These are phyloP conservation scores for Trametes coccinea DNA, from an alignment of 768 basidiomycete species.

Conservation along the genomic window DNA sequence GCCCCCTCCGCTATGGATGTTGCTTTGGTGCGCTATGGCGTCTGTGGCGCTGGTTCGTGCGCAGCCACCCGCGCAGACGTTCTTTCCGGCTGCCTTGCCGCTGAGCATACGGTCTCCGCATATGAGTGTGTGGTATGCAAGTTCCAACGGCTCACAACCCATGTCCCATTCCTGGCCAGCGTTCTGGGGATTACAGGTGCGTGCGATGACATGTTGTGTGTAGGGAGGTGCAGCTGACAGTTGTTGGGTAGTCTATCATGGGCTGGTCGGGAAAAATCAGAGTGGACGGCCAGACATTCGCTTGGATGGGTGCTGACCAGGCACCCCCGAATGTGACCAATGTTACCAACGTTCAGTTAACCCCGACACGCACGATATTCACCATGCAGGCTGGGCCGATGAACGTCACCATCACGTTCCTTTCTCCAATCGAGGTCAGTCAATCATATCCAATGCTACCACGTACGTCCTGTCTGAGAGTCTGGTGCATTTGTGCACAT, in stretches of 20 bases:
- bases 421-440: constrained; percentile 41
- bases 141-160: constrained; percentile 2
- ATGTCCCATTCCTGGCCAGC: constrained; percentile 20
- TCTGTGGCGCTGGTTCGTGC: neutral
- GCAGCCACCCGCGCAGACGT: constrained; percentile 10
- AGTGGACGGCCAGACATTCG: constrained; percentile 23
- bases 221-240: neutral
- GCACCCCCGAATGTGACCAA: constrained; percentile 8
- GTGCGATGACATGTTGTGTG: neutral
- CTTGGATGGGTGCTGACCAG: constrained; percentile 18
- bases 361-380: constrained; percentile 39
- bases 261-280: constrained; percentile 26
- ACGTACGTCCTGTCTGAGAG: too few species aligned
- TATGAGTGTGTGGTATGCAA: constrained; percentile 24
- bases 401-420: constrained; percentile 38
- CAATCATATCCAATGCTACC: neutral
- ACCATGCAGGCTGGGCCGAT: constrained; percentile 37
- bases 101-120: constrained; percentile 32
- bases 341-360: constrained; percentile 30
- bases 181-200: constrained; percentile 20
- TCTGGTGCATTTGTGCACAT: too few species aligned
- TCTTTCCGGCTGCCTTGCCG: constrained; percentile 28
- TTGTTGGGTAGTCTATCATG: neutral
- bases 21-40: constrained; percentile 1
- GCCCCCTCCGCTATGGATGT: neutral